Percentiles rank a stretch among this genome's conserved stretches.
These are phyloP conservation scores for Stemphylium lycopersici DNA, from an alignment of 2,329 filamentous ascomycete genomes.

Conservation along the genomic window DNA sequence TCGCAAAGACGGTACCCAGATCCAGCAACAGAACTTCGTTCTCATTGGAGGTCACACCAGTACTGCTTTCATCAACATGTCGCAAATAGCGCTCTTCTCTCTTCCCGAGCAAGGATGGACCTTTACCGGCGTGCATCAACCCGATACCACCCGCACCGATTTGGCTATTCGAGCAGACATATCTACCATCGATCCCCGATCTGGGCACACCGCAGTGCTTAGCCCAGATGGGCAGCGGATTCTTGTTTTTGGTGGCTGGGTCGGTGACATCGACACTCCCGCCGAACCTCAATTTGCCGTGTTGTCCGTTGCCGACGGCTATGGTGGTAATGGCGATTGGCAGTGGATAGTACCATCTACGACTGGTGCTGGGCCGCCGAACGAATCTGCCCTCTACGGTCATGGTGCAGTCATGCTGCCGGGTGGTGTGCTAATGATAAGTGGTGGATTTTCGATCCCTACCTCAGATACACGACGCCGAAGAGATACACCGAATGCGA, in stretches of 20 bases:
- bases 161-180: constrained; percentile 59
- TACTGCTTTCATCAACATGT: constrained; percentile 91
- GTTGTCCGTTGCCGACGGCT: constrained; percentile 75
- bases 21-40: constrained; percentile 78
- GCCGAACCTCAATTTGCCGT: constrained; percentile 83
- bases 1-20: constrained; percentile 64
- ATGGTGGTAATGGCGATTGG: constrained; percentile 69
- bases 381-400: constrained; percentile 62
- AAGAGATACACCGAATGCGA: constrained; percentile 47
- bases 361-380: constrained; percentile 51
- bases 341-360: constrained; percentile 67
- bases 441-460: constrained; percentile 63
- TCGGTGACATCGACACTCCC: constrained; percentile 76
- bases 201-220: constrained; percentile 85
- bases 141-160: constrained; percentile 58
- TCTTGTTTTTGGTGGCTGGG: constrained; percentile 88
- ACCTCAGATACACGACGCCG: constrained; percentile 41
- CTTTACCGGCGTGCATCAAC: constrained; percentile 71
- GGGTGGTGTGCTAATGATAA: constrained; percentile 66
- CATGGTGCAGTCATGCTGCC: constrained; percentile 67
- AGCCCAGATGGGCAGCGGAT: constrained; percentile 79
- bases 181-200: constrained; percentile 73
- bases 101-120: constrained; percentile 87
- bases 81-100: constrained; percentile 83
- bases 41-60: constrained; percentile 85